These are phyloP conservation scores for Medicago ruthenica DNA, from an alignment of 306 rosid species.

Conservation along the genomic window DNA sequence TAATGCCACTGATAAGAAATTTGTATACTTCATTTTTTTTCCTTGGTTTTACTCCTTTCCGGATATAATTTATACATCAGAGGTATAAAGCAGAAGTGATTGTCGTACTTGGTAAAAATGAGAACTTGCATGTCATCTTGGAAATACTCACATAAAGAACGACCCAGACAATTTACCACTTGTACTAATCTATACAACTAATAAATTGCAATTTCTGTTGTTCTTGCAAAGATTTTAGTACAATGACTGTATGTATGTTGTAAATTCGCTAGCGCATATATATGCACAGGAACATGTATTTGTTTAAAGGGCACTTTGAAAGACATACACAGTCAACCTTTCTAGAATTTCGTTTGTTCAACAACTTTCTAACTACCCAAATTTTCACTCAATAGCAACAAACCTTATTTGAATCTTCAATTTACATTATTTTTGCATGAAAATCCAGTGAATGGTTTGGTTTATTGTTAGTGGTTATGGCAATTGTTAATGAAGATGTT, in stretches of 20 bases:
- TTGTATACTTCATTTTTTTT: constrained; percentile 14
- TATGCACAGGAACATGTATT: too few species aligned
- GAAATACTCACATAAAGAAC: constrained; percentile 2
- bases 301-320: too few species aligned
- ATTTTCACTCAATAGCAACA: not conserved
- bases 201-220: not conserved
- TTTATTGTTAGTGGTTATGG: constrained; percentile 54
- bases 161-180: not conserved
- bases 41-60: not conserved
- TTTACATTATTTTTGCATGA: not conserved
- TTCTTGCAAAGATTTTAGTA: not conserved
- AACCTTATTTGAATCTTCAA: not conserved
- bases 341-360: constrained; percentile 20
- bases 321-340: not conserved
- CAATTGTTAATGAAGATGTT: constrained; percentile 44
- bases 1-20: constrained; percentile 21
- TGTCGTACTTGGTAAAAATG: constrained; percentile 20
- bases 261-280: not conserved
- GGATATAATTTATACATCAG: constrained; percentile 23
- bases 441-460: constrained; percentile 26
- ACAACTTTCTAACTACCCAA: constrained; percentile 8
- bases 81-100: not conserved
- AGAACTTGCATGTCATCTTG: not conserved
- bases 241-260: too few species aligned
- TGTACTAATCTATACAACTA: not conserved